Evolutionary conservation across 768 basidiomycete genomes (phyloP).

Genomic region (Hypholoma fasciculare): DNA sequence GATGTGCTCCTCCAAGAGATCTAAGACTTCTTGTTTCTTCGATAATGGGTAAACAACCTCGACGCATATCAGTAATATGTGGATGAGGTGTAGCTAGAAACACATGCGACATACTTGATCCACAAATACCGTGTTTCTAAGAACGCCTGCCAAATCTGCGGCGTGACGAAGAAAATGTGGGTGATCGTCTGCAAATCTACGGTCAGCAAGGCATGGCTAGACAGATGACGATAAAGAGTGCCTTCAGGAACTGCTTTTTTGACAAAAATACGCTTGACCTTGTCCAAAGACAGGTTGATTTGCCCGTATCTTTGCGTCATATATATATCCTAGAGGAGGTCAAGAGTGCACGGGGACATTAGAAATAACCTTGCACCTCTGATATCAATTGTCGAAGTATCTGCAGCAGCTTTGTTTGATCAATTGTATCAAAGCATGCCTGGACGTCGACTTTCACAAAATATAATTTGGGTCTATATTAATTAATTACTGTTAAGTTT

Average conservation of each 20-base stretch:
- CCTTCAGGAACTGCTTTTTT: slow-evolving; percentile 71
- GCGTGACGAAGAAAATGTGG: slow-evolving; percentile 76
- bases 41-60: slow-evolving; percentile 51
- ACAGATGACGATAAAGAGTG: slow-evolving; percentile 18
- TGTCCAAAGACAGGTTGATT: slow-evolving; percentile 55
- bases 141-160: slow-evolving; percentile 55
- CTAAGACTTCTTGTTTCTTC: slow-evolving; percentile 60
- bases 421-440: slow-evolving; percentile 95
- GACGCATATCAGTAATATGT: not conserved
- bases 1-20: slow-evolving; percentile 86
- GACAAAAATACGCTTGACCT: slow-evolving; percentile 54
- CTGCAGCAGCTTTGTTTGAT: slow-evolving; percentile 79
- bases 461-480: slow-evolving; percentile 77
- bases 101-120: slow-evolving; percentile 77
- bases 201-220: not conserved
- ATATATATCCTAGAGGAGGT: slow-evolving; percentile 60
- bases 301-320: slow-evolving; percentile 70
- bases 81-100: not conserved
- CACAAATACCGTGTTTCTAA: slow-evolving; percentile 81
- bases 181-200: slow-evolving; percentile 60
- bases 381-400: slow-evolving; percentile 76
- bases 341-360: not conserved
- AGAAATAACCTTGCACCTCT: slow-evolving; percentile 45
- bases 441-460: slow-evolving; percentile 97
- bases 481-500: not conserved